A percentile compares a stretch with the other conserved stretches of the same genome.
Conservation (phyloP, 2,329 filamentous ascomycete species). For the Byssochlamys sp. region DNA sequence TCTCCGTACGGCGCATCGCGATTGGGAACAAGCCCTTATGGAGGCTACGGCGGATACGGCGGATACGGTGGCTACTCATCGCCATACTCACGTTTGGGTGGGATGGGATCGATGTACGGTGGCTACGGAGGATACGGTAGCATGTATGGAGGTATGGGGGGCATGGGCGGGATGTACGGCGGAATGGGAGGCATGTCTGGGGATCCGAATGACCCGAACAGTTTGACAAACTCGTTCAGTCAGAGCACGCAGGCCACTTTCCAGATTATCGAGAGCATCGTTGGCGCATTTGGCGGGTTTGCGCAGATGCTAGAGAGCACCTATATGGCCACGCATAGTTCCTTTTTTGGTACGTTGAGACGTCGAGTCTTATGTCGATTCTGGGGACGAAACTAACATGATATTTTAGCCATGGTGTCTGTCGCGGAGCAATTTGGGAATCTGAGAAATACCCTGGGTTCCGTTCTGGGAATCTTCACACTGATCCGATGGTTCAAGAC, state of each 20-base stretch:
- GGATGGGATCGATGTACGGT: constrained; percentile 35
- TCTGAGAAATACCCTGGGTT: constrained; percentile 83
- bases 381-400: constrained; percentile 9
- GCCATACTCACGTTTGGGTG: constrained; percentile 27
- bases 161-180: constrained; percentile 28
- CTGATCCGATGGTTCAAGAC: constrained; percentile 90
- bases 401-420: constrained; percentile 76
- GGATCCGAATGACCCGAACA: constrained; percentile 80
- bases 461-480: constrained; percentile 88
- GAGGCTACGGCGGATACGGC: constrained; percentile 40
- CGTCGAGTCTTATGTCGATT: background rate
- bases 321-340: constrained; percentile 98
- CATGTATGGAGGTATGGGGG: constrained; percentile 40
- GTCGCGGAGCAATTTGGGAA: constrained; percentile 96
- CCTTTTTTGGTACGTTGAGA: constrained; percentile 76
- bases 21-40: constrained; percentile 44
- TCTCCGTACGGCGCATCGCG: constrained; percentile 53
- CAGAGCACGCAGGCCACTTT: constrained; percentile 95
- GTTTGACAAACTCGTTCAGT: constrained; percentile 86
- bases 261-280: constrained; percentile 94
- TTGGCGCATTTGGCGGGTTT: constrained; percentile 92
- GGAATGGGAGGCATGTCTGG: constrained; percentile 37
- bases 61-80: constrained; percentile 36
- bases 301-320: constrained; percentile 99
- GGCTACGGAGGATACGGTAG: constrained; percentile 34